Conservation (phyloP, 2,329 filamentous ascomycete species). For the Pseudogymnoascus sp. region DNA sequence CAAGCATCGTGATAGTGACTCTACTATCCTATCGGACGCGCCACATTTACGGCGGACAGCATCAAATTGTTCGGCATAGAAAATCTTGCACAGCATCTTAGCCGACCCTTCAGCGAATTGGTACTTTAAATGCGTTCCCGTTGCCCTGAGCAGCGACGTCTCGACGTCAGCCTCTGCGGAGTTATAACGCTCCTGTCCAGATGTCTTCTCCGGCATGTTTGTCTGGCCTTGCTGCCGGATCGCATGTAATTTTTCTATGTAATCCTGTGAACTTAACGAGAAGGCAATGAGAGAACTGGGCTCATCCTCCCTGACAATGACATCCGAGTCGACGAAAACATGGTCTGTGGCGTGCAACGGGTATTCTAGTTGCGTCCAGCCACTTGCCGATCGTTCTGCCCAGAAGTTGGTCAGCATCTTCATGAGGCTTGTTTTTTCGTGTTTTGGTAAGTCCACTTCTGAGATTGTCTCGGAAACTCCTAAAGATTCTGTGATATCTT, state of each 20-base stretch:
- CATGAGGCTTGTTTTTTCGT: constrained; percentile 88
- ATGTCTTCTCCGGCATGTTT: constrained; percentile 21
- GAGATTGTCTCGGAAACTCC: constrained; percentile 45
- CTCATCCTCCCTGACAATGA: constrained; percentile 95
- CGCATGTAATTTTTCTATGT: constrained; percentile 67
- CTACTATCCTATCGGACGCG: constrained; percentile 85
- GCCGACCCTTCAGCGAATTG: constrained; percentile 92
- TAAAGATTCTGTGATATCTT: constrained; percentile 55
- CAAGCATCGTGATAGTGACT: constrained; percentile 87
- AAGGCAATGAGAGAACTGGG: constrained; percentile 94
- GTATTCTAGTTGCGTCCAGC: constrained; percentile 88
- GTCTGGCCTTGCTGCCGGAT: constrained; percentile 49
- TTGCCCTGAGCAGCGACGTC: constrained; percentile 72
- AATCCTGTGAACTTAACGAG: constrained; percentile 80
- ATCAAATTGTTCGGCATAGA: constrained; percentile 97
- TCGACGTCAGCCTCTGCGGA: constrained; percentile 68
- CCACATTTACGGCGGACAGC: constrained; percentile 88
- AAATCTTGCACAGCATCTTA: constrained; percentile 95
- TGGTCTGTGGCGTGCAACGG: constrained; percentile 83
- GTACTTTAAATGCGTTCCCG: constrained; percentile 90
- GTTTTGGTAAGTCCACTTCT: constrained; percentile 73
- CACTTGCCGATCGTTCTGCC: constrained; percentile 93
- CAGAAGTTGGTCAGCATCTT: constrained; percentile 96
- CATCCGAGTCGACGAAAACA: constrained; percentile 92
- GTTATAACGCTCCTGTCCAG: background rate